These are phyloP conservation scores for Saccharata proteae DNA, from an alignment of 2,329 filamentous ascomycete species.

Conservation along the genomic window DNA sequence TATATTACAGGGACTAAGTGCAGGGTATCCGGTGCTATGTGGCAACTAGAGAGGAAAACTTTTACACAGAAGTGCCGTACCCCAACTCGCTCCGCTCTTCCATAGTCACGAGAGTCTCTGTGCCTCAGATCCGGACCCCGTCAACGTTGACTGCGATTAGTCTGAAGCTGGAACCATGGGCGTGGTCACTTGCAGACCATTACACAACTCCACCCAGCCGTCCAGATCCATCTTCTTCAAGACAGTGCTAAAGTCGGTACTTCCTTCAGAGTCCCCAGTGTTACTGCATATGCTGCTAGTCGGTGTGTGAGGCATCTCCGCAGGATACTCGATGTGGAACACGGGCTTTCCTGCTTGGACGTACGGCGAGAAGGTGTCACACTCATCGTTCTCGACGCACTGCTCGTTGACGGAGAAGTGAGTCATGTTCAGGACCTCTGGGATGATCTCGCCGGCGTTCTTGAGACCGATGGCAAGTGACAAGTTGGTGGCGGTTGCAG, in stretches of 20 bases:
- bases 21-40: too few relatives aligned
- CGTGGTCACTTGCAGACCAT: conserved; percentile 16
- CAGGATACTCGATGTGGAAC: conserved; percentile 61
- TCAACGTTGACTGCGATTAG: conserved; percentile 13
- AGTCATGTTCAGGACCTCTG: conserved; percentile 36
- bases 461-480: conserved; percentile 56
- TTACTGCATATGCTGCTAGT: too few relatives aligned
- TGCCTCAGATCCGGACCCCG: too few relatives aligned
- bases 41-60: too few relatives aligned
- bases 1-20: too few relatives aligned
- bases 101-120: too few relatives aligned
- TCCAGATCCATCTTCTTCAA: conserved; percentile 54
- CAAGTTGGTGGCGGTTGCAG: conserved; percentile 38
- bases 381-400: conserved; percentile 50
- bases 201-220: conserved; percentile 49
- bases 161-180: too few relatives aligned
- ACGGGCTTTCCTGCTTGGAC: conserved; percentile 52
- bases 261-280: conserved; percentile 25
- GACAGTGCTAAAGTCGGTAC: conserved; percentile 47
- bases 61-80: too few relatives aligned
- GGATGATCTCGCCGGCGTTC: conserved; percentile 52
- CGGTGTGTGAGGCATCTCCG: conserved; percentile 31
- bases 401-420: conserved; percentile 62
- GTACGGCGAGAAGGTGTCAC: conserved; percentile 45
- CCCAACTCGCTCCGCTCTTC: too few relatives aligned